A percentile compares a stretch with the other conserved stretches of the same genome.
These are phyloP conservation scores for Epichloe gansuensis DNA, from an alignment of 2,329 filamentous ascomycete species.

Conservation along the genomic window DNA sequence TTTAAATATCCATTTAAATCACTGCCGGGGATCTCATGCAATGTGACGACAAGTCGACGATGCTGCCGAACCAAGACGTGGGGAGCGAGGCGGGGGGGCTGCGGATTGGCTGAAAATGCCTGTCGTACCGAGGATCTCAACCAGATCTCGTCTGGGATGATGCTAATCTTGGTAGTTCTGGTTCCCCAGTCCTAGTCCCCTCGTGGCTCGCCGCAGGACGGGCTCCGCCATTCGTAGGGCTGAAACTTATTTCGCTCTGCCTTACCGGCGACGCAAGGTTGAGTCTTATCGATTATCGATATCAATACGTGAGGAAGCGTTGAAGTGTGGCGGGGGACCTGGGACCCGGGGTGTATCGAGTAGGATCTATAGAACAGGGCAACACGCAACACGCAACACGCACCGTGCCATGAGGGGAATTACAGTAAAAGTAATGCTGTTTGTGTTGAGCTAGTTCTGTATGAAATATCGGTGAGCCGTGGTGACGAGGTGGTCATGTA, in stretches of 20 bases:
- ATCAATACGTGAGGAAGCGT: too few relatives aligned
- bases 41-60: not conserved
- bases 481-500: too few relatives aligned
- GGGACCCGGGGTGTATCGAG: conserved; percentile 12
- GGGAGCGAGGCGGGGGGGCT: not conserved
- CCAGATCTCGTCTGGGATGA: not conserved
- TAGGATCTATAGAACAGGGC: too few relatives aligned
- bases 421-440: too few relatives aligned
- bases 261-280: not conserved
- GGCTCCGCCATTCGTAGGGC: not conserved
- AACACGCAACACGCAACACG: too few relatives aligned
- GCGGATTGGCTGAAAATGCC: not conserved
- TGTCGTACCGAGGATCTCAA: not conserved
- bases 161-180: not conserved
- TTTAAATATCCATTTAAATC: not conserved
- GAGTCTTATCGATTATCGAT: not conserved
- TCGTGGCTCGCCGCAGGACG: not conserved
- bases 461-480: too few relatives aligned
- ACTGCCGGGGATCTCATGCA: not conserved
- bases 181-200: not conserved
- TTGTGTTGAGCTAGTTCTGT: too few relatives aligned
- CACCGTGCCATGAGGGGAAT: not conserved
- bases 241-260: not conserved
- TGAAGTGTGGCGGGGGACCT: not conserved
- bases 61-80: not conserved